Percentiles rank a stretch among this genome's conserved stretches.
Evolutionary conservation across 345 rosid genomes (phyloP).

Genomic region (Boechera divaricarpa): DNA sequence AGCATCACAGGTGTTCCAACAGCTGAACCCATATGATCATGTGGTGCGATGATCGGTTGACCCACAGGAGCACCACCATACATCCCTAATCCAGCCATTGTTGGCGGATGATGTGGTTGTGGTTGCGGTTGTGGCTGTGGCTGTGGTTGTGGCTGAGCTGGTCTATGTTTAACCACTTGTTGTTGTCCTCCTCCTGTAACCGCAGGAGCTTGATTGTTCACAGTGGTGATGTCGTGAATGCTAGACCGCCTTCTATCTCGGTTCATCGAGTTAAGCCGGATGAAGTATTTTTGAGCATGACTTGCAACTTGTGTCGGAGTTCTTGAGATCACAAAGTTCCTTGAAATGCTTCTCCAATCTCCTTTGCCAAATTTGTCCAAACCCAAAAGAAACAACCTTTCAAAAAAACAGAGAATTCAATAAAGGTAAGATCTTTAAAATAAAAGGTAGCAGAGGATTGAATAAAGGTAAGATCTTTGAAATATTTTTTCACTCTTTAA

Average conservation of each 20-base stretch:
- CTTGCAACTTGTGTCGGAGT: conserved; percentile 98
- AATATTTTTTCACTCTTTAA: background rate
- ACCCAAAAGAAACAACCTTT: conserved; percentile 85
- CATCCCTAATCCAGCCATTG: conserved; percentile 68
- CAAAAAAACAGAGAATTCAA: conserved; percentile 25
- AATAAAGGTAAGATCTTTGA: conserved; percentile 24
- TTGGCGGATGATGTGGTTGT: conserved; percentile 53
- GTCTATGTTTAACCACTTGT: conserved; percentile 47
- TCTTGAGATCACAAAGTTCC: conserved; percentile 85
- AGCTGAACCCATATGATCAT: conserved; percentile 76
- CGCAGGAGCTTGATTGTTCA: conserved; percentile 50
- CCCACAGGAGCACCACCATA: conserved; percentile 73
- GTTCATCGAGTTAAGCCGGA: conserved; percentile 79
- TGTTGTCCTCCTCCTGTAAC: conserved; percentile 64
- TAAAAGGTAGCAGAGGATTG: conserved; percentile 23
- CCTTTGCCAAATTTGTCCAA: conserved; percentile 95
- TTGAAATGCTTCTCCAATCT: conserved; percentile 97
- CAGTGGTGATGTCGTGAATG: conserved; percentile 88
- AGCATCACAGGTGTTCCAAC: conserved; percentile 96
- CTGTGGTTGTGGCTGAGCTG: conserved; percentile 46
- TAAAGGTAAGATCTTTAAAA: conserved; percentile 19
- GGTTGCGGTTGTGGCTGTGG: conserved; percentile 30
- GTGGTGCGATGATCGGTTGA: conserved; percentile 65
- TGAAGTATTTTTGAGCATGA: conserved; percentile 95
- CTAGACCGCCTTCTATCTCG: conserved; percentile 90